Evolutionary conservation across 257 asterid species (phyloP).

Genomic region (Solanum peruvianum): DNA sequence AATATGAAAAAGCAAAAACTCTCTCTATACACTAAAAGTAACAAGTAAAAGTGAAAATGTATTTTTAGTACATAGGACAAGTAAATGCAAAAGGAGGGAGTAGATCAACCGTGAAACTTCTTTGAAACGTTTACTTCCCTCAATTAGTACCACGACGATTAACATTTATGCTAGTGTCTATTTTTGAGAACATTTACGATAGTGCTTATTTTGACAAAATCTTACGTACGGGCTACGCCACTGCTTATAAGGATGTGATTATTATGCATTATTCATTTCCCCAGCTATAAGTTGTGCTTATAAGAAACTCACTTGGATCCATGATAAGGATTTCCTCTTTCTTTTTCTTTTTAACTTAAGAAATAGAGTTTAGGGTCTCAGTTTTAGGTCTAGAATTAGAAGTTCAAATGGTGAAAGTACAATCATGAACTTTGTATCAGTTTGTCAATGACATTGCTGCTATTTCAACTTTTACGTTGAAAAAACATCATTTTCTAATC

Average conservation of each 20-base stretch:
- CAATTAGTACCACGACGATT: background rate
- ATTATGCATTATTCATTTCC: background rate
- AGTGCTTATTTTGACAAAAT: background rate
- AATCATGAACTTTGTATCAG: background rate
- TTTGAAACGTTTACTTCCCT: background rate
- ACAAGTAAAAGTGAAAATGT: background rate
- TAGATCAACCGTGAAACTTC: background rate
- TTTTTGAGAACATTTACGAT: background rate
- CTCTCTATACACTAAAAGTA: background rate
- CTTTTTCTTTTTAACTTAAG: background rate
- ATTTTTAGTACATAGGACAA: background rate
- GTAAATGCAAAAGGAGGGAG: background rate
- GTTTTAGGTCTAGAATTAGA: background rate
- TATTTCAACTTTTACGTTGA: background rate
- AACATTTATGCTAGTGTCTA: background rate
- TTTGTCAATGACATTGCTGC: background rate
- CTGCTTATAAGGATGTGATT: background rate
- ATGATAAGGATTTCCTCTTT: background rate
- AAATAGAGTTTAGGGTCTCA: background rate
- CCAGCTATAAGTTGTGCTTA: background rate
- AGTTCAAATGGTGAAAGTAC: background rate
- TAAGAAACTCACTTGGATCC: background rate
- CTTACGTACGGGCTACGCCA: background rate
- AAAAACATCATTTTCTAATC: background rate
- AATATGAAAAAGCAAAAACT: background rate